These are phyloP conservation scores for Fomitopsis palustris DNA, from an alignment of 1,284 basidiomycete species.

Conservation along the genomic window DNA sequence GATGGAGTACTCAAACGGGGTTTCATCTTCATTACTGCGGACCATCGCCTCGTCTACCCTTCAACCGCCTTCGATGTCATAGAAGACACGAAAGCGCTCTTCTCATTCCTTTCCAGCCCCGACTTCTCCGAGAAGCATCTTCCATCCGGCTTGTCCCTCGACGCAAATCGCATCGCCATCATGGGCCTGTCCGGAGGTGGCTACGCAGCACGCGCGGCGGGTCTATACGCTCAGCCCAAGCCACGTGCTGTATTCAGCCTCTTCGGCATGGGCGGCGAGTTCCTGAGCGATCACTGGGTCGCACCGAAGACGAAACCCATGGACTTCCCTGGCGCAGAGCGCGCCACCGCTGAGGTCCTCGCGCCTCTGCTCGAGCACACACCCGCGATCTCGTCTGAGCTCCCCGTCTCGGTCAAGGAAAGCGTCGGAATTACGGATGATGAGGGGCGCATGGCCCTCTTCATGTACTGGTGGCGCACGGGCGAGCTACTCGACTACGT, in stretches of 20 bases:
- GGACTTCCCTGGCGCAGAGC: background rate
- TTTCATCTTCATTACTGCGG: background rate
- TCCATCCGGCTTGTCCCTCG: background rate
- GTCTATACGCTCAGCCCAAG: background rate
- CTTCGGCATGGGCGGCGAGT: background rate
- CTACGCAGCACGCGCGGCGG: background rate
- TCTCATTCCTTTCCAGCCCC: background rate
- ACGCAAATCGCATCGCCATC: background rate
- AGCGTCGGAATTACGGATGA: background rate
- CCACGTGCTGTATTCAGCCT: background rate
- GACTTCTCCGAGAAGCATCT: background rate
- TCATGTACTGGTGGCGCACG: background rate
- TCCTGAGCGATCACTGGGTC: background rate
- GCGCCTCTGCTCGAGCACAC: background rate
- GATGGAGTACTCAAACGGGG: background rate
- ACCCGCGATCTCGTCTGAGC: background rate
- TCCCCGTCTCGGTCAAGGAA: background rate
- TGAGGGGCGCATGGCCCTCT: background rate
- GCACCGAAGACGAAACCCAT: background rate
- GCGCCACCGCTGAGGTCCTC: background rate
- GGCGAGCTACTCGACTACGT: background rate
- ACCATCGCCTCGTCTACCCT: background rate
- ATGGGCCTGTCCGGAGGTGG: background rate
- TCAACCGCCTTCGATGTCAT: background rate
- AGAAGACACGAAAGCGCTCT: background rate